Base-by-base conservation (phyloP, 257 asterid genomes). In the Primulina eburnea region DNA sequence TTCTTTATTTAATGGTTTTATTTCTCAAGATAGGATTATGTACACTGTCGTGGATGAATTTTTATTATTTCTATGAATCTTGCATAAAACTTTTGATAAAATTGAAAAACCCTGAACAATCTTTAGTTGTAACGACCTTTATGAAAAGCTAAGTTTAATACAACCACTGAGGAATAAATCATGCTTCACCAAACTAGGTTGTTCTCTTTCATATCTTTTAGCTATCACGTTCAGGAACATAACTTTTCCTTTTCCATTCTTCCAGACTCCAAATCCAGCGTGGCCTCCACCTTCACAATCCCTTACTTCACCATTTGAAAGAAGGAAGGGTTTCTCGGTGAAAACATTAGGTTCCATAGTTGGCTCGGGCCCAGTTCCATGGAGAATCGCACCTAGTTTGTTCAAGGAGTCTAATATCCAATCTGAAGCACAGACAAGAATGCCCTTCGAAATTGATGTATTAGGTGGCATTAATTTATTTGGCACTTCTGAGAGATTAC, bases 251-350 rank as follows among this genome's bases (percentile, higher is more conserved):
- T 69, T 43, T 38, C 52, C 66, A 26, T 56, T 64, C 14, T 78
- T 78, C 38, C 80, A 94, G 99, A 89, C 97, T 17, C 98, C 98
- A 75, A 94, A 94, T 88, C 99, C 98, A 52, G 98, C 99, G 5
- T 94, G 99, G 98, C 97, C 99, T 20, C 98, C 97, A 38, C 99
- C 99, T 80, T 85, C 96, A 33, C 89, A 84, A 57, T 87, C 26
- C 26, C 1, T 24, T 24, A 98, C 99, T 80, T 85, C 96, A 33
- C 89, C 82, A 57, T 87, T 96, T 74, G 98, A 92, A 81, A 87
- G 87, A 83, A 80, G 82, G 86, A 89, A 91, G 78, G 99, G 86
- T 56, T 59, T 83, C 63, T 77, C 97, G 62, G 70, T 61, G 53
- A 89, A 83, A 69, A 75, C 81, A 67, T 89, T 92, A 92, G 89